These are phyloP conservation scores for Plantago coronopus DNA, from an alignment of 305 asterid species.

Conservation along the genomic window DNA sequence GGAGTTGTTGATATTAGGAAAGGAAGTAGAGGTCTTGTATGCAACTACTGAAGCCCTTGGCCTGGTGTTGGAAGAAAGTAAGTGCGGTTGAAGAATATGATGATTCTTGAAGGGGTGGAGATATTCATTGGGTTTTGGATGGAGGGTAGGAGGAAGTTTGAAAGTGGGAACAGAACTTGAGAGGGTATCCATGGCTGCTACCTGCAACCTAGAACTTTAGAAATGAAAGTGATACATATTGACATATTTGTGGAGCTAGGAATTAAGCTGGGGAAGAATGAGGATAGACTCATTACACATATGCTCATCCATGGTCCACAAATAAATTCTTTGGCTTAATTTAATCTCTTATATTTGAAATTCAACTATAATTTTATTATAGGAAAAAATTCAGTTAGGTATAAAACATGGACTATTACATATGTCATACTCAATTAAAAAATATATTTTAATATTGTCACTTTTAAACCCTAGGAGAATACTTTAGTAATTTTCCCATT, in stretches of 20 bases:
- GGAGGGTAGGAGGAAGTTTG: conserved; percentile 6
- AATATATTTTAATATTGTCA: too few relatives aligned
- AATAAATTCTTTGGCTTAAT: too few relatives aligned
- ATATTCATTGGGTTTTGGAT: conserved; percentile 1
- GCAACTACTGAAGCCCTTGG: conserved; percentile 1
- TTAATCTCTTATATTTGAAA: too few relatives aligned
- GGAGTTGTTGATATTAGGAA: not conserved
- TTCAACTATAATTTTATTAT: too few relatives aligned
- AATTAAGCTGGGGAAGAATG: too few relatives aligned
- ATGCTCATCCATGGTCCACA: not conserved
- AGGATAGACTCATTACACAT: not conserved
- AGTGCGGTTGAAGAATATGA: not conserved
- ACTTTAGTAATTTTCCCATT: too few relatives aligned
- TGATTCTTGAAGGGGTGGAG: not conserved
- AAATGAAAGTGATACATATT: not conserved
- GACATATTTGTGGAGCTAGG: not conserved
- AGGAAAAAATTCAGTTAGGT: too few relatives aligned
- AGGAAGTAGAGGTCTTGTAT: not conserved
- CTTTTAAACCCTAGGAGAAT: too few relatives aligned
- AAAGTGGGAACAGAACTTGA: conserved; percentile 13
- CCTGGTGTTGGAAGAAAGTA: not conserved
- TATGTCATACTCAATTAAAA: too few relatives aligned
- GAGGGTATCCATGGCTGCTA: conserved; percentile 7
- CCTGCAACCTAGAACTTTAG: not conserved
- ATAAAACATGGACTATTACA: too few relatives aligned